A percentile compares a stretch with the other conserved stretches of the same genome.
phyloP scores from a whole-genome alignment of 2,329 filamentous ascomycete genomes.

The Niveomyces coronatus region DNA sequence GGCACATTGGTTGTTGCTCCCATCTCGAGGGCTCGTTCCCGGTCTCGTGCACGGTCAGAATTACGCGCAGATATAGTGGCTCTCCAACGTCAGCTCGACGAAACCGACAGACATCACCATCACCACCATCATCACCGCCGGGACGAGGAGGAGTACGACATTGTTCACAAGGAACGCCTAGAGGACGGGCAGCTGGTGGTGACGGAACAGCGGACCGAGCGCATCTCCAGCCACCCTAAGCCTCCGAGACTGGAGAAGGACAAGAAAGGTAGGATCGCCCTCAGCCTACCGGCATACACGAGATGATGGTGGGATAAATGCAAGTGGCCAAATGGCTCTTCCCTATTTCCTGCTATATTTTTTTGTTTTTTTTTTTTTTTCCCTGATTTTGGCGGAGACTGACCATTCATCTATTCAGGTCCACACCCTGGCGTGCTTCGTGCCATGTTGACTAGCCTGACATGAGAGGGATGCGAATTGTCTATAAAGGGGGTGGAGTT shows the following conservation, averaged over 20 bases:
- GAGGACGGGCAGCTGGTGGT: slow-evolving; percentile 53
- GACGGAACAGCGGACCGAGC: slow-evolving; percentile 50
- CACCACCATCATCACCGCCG: slow-evolving; percentile 18
- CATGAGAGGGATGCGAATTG: slow-evolving; percentile 29
- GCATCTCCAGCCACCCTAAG: slow-evolving; percentile 38
- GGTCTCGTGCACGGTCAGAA: slow-evolving; percentile 38
- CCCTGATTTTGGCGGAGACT: slow-evolving; percentile 17
- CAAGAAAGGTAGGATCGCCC: slow-evolving; percentile 90
- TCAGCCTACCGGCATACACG: slow-evolving; percentile 65
- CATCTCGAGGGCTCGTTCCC: slow-evolving; percentile 27
- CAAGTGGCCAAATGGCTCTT: neutral
- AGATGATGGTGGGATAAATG: slow-evolving; percentile 37
- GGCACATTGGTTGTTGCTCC: slow-evolving; percentile 25
- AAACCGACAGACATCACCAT: slow-evolving; percentile 32
- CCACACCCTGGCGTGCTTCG: slow-evolving; percentile 54
- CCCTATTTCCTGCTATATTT: slow-evolving; percentile 13
- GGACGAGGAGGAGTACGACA: slow-evolving; percentile 34
- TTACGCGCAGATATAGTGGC: slow-evolving; percentile 63
- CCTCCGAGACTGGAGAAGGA: slow-evolving; percentile 72
- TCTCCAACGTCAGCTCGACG: slow-evolving; percentile 47
- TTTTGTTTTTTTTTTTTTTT: slow-evolving; percentile 8
- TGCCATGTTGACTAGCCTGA: slow-evolving; percentile 62
- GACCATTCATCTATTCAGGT: slow-evolving; percentile 34
- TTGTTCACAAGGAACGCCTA: slow-evolving; percentile 46
- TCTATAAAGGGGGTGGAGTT: neutral